A percentile compares a stretch with the other conserved stretches of the same genome.
Conservation (phyloP, 139 green algal genomes). For the Chlorella sp. region DNA sequence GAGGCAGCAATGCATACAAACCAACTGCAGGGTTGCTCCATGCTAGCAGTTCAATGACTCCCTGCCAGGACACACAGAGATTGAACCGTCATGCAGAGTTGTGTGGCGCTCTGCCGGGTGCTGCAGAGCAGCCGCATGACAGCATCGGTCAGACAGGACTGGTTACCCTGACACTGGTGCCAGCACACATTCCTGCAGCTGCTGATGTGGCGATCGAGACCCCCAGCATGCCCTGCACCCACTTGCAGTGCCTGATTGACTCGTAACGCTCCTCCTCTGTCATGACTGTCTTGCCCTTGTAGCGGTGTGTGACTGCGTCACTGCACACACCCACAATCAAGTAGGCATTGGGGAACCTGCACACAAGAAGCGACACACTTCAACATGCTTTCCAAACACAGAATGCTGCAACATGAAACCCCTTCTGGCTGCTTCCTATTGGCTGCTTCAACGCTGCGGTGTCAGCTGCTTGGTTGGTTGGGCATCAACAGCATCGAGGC, state of each 20-base stretch:
- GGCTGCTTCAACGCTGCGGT: not conserved
- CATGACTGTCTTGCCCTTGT: slow-evolving; percentile 91
- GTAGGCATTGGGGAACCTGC: slow-evolving; percentile 74
- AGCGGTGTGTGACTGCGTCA: slow-evolving; percentile 69
- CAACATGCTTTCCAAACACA: not conserved
- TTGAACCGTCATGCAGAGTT: too few species aligned
- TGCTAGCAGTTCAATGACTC: too few species aligned
- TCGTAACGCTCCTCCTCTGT: slow-evolving; percentile 82
- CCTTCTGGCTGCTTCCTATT: not conserved
- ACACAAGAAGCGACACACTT: not conserved
- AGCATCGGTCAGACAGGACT: not conserved
- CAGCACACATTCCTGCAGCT: not conserved
- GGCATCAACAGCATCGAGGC: too few species aligned
- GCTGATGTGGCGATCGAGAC: not conserved
- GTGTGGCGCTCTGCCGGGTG: too few species aligned
- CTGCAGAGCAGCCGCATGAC: too few species aligned
- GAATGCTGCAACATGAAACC: not conserved
- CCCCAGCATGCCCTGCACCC: too few species aligned
- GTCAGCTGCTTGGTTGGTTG: too few species aligned
- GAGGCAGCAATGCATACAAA: not conserved
- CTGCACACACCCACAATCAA: slow-evolving; percentile 82
- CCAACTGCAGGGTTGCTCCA: too few species aligned
- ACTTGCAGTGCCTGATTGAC: slow-evolving; percentile 80
- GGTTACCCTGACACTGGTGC: not conserved
- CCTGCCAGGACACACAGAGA: too few species aligned